A percentile compares a stretch with the other conserved stretches of the same genome.
These are phyloP conservation scores for Mycocentrospora acerina DNA, from an alignment of 2,329 filamentous ascomycete genomes.

Conservation along the genomic window DNA sequence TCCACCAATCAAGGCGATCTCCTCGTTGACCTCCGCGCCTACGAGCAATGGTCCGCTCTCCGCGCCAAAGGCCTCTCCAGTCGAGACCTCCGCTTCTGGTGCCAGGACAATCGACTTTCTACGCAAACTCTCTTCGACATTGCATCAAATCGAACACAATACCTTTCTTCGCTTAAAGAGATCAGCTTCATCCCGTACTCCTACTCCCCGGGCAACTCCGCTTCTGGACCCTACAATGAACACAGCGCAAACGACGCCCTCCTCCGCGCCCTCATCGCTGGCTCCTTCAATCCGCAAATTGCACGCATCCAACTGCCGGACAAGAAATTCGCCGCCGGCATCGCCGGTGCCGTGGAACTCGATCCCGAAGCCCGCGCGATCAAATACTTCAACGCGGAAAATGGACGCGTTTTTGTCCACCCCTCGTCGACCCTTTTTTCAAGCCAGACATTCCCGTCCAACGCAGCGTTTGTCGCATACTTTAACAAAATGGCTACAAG, in stretches of 20 bases:
- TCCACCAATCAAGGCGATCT: conserved; percentile 80
- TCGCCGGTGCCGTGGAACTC: conserved; percentile 86
- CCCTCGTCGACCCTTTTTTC: conserved; percentile 85
- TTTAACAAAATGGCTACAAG: conserved; percentile 89
- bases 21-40: conserved; percentile 81
- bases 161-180: conserved; percentile 81
- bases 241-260: conserved; percentile 50
- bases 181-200: conserved; percentile 69
- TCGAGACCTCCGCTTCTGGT: conserved; percentile 72
- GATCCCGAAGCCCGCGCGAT: conserved; percentile 91
- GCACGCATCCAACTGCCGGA: conserved; percentile 91
- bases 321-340: conserved; percentile 87
- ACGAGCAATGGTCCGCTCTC: conserved; percentile 76
- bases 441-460: conserved; percentile 72
- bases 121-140: conserved; percentile 86
- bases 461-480: conserved; percentile 79
- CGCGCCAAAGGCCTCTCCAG: conserved; percentile 57
- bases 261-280: conserved; percentile 52
- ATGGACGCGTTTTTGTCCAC: conserved; percentile 81
- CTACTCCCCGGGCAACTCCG: conserved; percentile 34
- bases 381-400: conserved; percentile 72
- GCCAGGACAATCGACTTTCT: conserved; percentile 81
- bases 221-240: conserved; percentile 47
- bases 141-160: conserved; percentile 80
- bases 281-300: conserved; percentile 71